These are phyloP conservation scores for Podosphaera fusca DNA, from an alignment of 2,329 filamentous ascomycete genomes.

Conservation along the genomic window DNA sequence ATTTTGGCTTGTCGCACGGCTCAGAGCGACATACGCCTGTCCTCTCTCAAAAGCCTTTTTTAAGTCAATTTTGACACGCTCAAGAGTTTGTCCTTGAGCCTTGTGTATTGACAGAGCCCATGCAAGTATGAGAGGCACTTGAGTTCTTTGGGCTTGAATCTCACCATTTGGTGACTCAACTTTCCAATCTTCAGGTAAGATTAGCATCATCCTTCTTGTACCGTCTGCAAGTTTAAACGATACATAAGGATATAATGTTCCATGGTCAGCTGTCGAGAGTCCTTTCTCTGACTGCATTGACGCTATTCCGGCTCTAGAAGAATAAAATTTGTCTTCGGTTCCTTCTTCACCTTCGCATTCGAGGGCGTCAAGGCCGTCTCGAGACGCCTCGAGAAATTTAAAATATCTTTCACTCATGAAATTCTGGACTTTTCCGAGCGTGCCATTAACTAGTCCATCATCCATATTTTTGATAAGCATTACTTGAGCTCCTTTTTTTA, in stretches of 20 bases:
- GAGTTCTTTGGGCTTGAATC: constrained; percentile 64
- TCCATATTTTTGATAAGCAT: constrained; percentile 99
- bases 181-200: constrained; percentile 81
- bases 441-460: constrained; percentile 80
- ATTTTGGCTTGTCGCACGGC: constrained; percentile 68
- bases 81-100: constrained; percentile 73
- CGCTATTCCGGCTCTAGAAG: constrained; percentile 15
- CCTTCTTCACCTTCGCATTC: constrained; percentile 20
- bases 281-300: constrained; percentile 8
- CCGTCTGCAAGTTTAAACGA: constrained; percentile 65
- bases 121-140: constrained; percentile 73
- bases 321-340: constrained; percentile 20
- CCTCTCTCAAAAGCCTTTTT: constrained; percentile 89
- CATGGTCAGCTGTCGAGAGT: constrained; percentile 19
- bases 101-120: constrained; percentile 98
- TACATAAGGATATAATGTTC: constrained; percentile 56
- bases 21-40: constrained; percentile 89
- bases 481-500: constrained; percentile 86
- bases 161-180: constrained; percentile 91
- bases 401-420: constrained; percentile 54
- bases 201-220: constrained; percentile 51
- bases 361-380: constrained; percentile 27
- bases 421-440: constrained; percentile 60
- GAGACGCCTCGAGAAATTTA: constrained; percentile 31
- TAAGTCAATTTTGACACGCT: constrained; percentile 83